Evolutionary conservation across 2,329 filamentous ascomycete species (phyloP), one percentile per base, ranked within the genome.

Genomic region (Cordyceps javanica): DNA sequence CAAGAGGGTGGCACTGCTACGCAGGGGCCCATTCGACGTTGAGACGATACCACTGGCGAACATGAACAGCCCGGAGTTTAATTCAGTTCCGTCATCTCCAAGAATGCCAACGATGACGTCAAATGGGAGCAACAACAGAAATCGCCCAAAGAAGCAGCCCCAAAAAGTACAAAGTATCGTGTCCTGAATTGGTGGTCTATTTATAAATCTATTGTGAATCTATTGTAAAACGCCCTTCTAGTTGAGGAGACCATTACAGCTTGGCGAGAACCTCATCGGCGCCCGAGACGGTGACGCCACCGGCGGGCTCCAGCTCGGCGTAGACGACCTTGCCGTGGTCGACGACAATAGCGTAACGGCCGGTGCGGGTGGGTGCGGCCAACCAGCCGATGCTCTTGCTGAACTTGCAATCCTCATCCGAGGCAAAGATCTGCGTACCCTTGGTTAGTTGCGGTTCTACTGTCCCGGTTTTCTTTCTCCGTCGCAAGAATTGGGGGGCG

Each of bases 301-400:
- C 69, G 57, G 75, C 80, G 26, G 74, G 72, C 77, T 95, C 90
- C 67, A 83, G 86, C 74, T 88, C 89, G 60, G 89, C 88, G 72
- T 95, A 95, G 68, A 77, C 79, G 67, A 96, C 81, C 79, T 90
- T 93, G 73, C 90, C 90, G 72, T 95, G 79, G 75, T 92, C 90
- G 64, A 95, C 75, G 66, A 92, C 77, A 71, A 96, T 82, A 66
- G 89, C 91, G 77, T 89, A 95, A 62, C 91, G 82, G 62, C 82
- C 85, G 63, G 89, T 91, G 63, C 90, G 82, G 68, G 28, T 34
- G 16, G 89, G 87, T 60, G 86, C 88, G 48, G 83, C 77, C 62
- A 80, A 82, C 90, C 90, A 95, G 71, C 88, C 90, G 65, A 92
- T 82, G 69, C 80, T 80, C 79, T 88, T 86, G 73, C 85, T 88